Evolutionary conservation across 2,329 filamentous ascomycete genomes (phyloP), one percentile per base, ranked within the genome.

Genomic region (Aspergillus sp.): DNA sequence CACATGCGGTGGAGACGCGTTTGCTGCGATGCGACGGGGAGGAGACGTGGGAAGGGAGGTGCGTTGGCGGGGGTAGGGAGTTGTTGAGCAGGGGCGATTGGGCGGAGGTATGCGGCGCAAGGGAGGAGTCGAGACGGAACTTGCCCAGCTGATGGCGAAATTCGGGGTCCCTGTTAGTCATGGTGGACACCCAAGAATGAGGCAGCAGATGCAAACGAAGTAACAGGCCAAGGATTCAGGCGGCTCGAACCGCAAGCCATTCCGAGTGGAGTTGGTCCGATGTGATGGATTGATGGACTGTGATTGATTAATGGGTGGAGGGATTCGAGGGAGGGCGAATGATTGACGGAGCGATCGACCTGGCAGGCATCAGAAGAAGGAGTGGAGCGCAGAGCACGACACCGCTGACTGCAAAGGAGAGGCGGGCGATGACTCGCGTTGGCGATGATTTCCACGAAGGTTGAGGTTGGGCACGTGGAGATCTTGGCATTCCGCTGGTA

Each of bases 1-100:
- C 74, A 59, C 74, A 77, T 22, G 74, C 74, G 1, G 73, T 77
- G 26, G 74, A 76, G 14, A 77, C 74, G 36, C 74, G 74, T 60
- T 77, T 77, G 26, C 66, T 71, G 55, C 68, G 71, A 51, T 57
- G n/a, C 31, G 36, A 42, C 9, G 31, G 36, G 52, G 52, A 39
- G 52, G 52, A 14, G 67, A 59, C 24, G n/a, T 56, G 42, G 29
- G 61, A 56, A 29, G 63, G 56, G 49, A 62, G 53, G 18, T 58
- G 54, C 20, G 57, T 26, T 16, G 57, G 47, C 29, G 32, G 49
- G 51, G 50, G 62, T 32, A 55, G 56, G 31, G 58, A 53, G 20
- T 39, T 53, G 20, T 46, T 53, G 51, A 9, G 57, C 45, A 31
- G 46, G 29, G 54, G 49, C 26, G 55, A 20, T 14, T 52, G 46